Percentiles rank a stretch among this genome's conserved stretches.
Conservation (phyloP, 2,329 filamentous ascomycete genomes). For the Myriosclerotinia duriaeana region DNA sequence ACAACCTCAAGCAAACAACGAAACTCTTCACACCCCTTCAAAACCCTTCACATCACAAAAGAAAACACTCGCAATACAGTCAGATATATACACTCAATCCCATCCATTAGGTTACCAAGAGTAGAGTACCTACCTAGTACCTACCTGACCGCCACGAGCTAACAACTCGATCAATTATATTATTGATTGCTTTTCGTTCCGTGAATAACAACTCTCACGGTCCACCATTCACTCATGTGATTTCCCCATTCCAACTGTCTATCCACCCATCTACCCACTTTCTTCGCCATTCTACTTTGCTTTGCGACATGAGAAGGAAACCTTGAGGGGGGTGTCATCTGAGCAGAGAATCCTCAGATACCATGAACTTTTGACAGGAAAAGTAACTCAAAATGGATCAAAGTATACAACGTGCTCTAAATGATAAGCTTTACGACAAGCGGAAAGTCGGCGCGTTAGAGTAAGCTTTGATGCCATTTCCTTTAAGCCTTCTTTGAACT, state of each 20-base stretch:
- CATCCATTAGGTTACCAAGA: background rate
- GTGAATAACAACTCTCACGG: conserved; percentile 9
- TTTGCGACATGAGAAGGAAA: conserved; percentile 21
- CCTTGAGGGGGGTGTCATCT: conserved; percentile 8
- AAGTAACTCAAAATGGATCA: conserved; percentile 66
- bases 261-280: conserved; percentile 17
- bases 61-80: conserved; percentile 12
- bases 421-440: conserved; percentile 98
- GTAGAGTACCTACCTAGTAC: background rate
- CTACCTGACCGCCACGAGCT: background rate
- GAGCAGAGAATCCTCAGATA: conserved; percentile 13
- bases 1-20: conserved; percentile 19
- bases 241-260: conserved; percentile 12
- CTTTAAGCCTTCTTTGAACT: background rate
- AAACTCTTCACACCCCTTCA: background rate
- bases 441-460: conserved; percentile 94
- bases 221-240: conserved; percentile 17
- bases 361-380: conserved; percentile 1
- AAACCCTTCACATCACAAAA: background rate
- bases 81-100: background rate
- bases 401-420: conserved; percentile 84
- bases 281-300: conserved; percentile 13
- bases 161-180: background rate
- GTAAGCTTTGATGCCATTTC: conserved; percentile 54
- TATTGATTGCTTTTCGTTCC: background rate